Evolutionary conservation across 1,139 yeast species (phyloP).

Genomic region (Pichia norvegensis): DNA sequence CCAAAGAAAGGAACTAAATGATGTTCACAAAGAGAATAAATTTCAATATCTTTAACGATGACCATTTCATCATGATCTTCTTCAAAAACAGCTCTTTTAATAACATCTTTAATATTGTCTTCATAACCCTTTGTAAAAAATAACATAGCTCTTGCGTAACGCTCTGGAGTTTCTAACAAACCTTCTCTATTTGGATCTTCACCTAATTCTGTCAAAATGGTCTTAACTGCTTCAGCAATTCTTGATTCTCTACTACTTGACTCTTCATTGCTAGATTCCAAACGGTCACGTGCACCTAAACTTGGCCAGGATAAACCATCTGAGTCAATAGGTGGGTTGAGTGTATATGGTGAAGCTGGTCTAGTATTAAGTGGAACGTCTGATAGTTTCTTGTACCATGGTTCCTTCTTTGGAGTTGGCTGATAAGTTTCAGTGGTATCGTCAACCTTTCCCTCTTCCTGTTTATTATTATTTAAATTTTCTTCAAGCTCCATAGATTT

Average conservation of each 20-base stretch:
- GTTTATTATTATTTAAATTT: constrained; percentile 4
- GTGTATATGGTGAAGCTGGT: constrained; percentile 76
- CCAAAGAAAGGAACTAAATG: constrained; percentile 97
- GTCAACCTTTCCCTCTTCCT: constrained; percentile 5
- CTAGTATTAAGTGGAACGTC: constrained; percentile 55
- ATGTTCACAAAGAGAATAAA: constrained; percentile 91
- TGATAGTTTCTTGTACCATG: constrained; percentile 25
- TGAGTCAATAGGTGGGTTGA: constrained; percentile 77
- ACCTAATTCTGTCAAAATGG: constrained; percentile 78
- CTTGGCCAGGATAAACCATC: constrained; percentile 96
- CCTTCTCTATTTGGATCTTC: constrained; percentile 91
- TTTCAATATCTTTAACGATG: constrained; percentile 88
- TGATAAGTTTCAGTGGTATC: not conserved
- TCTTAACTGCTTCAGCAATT: constrained; percentile 78
- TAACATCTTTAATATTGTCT: constrained; percentile 82
- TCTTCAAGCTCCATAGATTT: constrained; percentile 5
- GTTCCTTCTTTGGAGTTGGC: constrained; percentile 27
- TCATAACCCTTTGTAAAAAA: constrained; percentile 95
- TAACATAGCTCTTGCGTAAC: constrained; percentile 95
- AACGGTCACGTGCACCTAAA: constrained; percentile 70
- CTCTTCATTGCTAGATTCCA: constrained; percentile 59
- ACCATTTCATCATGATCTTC: constrained; percentile 99
- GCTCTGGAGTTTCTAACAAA: constrained; percentile 83
- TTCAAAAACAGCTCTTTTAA: constrained; percentile 91
- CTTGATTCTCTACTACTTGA: constrained; percentile 56